Evolutionary conservation across 2,329 filamentous ascomycete genomes (phyloP).

Genomic region (Trichoderma endophyticum): DNA sequence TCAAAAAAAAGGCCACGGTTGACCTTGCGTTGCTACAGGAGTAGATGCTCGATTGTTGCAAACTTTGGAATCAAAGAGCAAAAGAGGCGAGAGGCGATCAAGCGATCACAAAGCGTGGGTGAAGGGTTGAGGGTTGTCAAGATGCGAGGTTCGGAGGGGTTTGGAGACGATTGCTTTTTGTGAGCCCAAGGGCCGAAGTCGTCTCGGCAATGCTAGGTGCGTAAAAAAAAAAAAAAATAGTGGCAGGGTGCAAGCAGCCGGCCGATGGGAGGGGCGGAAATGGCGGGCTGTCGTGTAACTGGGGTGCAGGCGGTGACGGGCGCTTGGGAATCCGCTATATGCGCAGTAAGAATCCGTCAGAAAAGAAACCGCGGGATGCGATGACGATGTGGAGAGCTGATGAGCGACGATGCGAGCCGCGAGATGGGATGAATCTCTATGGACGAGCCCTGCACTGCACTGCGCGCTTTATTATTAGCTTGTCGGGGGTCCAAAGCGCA

Average conservation of each 20-base stretch:
- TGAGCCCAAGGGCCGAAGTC: constrained; percentile 16
- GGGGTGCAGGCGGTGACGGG: constrained; percentile 26
- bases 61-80: neutral
- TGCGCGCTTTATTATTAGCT: constrained; percentile 15
- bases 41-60: neutral
- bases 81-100: neutral
- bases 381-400: constrained; percentile 12
- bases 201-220: neutral
- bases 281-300: constrained; percentile 18
- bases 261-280: constrained; percentile 18
- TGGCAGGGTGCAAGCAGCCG: constrained; percentile 11
- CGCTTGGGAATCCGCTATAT: constrained; percentile 14
- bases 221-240: constrained; percentile 2
- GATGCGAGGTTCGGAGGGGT: constrained; percentile 16
- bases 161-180: constrained; percentile 17
- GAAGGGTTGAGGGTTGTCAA: neutral
- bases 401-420: neutral
- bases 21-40: neutral
- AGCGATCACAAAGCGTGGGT: neutral
- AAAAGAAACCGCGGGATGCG: neutral
- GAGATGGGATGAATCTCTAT: neutral
- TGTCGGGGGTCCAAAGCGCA: neutral
- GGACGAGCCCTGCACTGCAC: constrained; percentile 1
- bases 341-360: constrained; percentile 6
- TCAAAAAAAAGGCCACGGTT: constrained; percentile 13